phyloP scores from a whole-genome alignment of 176 grass and related monocot genomes.

The Cymbopogon citratus region DNA sequence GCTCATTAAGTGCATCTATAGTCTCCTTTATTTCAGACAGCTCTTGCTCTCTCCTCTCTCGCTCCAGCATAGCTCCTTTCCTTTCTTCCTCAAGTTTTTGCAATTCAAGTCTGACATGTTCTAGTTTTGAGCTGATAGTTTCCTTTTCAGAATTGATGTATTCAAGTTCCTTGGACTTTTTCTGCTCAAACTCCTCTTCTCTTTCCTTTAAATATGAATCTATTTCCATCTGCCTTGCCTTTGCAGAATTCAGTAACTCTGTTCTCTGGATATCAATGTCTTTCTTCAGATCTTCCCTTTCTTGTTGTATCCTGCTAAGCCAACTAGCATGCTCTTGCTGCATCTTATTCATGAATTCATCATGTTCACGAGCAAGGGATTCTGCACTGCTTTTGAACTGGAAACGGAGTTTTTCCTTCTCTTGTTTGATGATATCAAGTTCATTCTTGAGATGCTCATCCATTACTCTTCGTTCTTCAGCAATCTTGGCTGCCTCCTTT shows the following conservation, averaged over 20 bases:
- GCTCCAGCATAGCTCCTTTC: constrained; percentile 56
- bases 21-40: constrained; percentile 63
- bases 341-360: constrained; percentile 78
- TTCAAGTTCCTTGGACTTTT: constrained; percentile 62
- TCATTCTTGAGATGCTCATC: constrained; percentile 58
- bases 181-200: constrained; percentile 59
- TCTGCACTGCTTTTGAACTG: constrained; percentile 67
- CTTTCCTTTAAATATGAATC: constrained; percentile 71
- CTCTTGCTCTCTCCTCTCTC: constrained; percentile 71
- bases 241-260: constrained; percentile 65
- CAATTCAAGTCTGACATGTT: constrained; percentile 60
- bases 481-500: constrained; percentile 59
- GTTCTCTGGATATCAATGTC: constrained; percentile 70
- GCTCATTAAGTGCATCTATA: constrained; percentile 56
- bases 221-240: constrained; percentile 61
- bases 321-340: constrained; percentile 68
- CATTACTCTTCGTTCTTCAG: constrained; percentile 58
- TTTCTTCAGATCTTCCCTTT: constrained; percentile 70
- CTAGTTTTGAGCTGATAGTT: constrained; percentile 43
- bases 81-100: constrained; percentile 89
- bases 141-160: constrained; percentile 76
- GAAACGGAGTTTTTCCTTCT: constrained; percentile 62
- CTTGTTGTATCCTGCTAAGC: constrained; percentile 63
- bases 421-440: constrained; percentile 61
- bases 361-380: constrained; percentile 60